Base-by-base conservation (phyloP, 352 stramenopile species). In the Globisporangium canariense region DNA sequence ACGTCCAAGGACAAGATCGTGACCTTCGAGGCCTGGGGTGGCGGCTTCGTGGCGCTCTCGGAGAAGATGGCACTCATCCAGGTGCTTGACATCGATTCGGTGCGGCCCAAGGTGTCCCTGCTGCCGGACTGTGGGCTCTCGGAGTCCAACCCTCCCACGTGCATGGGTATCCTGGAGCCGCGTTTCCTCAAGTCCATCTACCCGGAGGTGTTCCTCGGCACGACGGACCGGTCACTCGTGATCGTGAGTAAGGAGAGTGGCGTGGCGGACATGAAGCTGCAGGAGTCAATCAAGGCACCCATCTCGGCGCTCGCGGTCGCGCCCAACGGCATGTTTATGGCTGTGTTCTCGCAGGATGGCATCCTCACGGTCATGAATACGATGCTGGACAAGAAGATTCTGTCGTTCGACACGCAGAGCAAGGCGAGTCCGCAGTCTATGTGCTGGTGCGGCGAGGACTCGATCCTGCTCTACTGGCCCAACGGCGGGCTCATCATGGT, bases 351-450 rank as follows among this genome's bases (percentile, higher is more conserved):
- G 8, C 89, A 97, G 62, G 86, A 97, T 56, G 94, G 92, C 8
- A 90, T 97, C 57, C 76, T 99, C 28, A 98, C 93, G 3, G 96
- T 99, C 20, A 86, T 99, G 54, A 98, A 95, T 38, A 98, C 94
- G n/a, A 96, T 90, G 61, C 97, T 98, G 70, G 92, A 98, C 79
- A 98, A 97, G 63, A 98, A 93, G 70, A 91, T 94, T 57, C 55
- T 96, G 69, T 82, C 82, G 20, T 96, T 96, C 65, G 87, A 96
- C 72, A 93, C 87, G 34, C 81, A 93, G 76, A 93, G 79, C 67
- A 92, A 90, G 66, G 74, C 82, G 4, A 88, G 75, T 65, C 87
- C 88, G 13, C 57, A 77, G 28, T 77, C 71, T 25, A 94, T 97
- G 81, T 82, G 78, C 58, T 97, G 89, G 89, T 97, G 91, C 65